These are phyloP conservation scores for Tolypocladium tropicale DNA, from an alignment of 2,329 filamentous ascomycete species.

Conservation along the genomic window DNA sequence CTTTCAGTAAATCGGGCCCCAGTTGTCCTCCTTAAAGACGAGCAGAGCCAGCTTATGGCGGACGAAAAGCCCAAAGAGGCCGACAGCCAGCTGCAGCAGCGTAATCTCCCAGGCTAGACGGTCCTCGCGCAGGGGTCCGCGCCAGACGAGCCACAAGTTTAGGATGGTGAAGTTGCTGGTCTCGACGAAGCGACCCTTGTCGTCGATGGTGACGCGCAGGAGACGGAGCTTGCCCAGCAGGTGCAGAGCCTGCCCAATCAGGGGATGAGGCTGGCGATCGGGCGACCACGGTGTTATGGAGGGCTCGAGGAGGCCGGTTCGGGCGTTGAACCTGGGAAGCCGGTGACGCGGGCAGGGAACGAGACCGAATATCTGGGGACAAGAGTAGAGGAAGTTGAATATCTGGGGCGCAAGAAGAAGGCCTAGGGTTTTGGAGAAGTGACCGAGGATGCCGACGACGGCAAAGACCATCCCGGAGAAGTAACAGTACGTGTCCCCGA, in stretches of 20 bases:
- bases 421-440: conserved; percentile 95
- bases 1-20: conserved; percentile 26
- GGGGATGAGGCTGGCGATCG: conserved; percentile 55
- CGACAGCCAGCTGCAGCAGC: conserved; percentile 63
- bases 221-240: conserved; percentile 59
- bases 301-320: conserved; percentile 76
- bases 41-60: conserved; percentile 77
- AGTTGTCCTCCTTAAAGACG: conserved; percentile 86
- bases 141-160: conserved; percentile 94
- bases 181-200: conserved; percentile 61
- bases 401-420: conserved; percentile 87
- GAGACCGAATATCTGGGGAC: conserved; percentile 80
- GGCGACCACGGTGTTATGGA: conserved; percentile 67
- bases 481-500: conserved; percentile 98
- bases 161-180: conserved; percentile 87
- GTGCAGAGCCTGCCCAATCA: conserved; percentile 54
- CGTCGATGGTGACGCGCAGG: conserved; percentile 56
- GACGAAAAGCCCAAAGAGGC: conserved; percentile 74
- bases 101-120: conserved; percentile 70
- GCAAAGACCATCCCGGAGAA: conserved; percentile 99
- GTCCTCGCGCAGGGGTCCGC: conserved; percentile 84
- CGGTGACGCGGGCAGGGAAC: conserved; percentile 90
- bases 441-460: conserved; percentile 89
- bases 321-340: conserved; percentile 77
- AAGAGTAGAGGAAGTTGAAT: conserved; percentile 93